Base-by-base conservation (phyloP, 2,329 filamentous ascomycete species). In the Diaporthe longicolla region DNA sequence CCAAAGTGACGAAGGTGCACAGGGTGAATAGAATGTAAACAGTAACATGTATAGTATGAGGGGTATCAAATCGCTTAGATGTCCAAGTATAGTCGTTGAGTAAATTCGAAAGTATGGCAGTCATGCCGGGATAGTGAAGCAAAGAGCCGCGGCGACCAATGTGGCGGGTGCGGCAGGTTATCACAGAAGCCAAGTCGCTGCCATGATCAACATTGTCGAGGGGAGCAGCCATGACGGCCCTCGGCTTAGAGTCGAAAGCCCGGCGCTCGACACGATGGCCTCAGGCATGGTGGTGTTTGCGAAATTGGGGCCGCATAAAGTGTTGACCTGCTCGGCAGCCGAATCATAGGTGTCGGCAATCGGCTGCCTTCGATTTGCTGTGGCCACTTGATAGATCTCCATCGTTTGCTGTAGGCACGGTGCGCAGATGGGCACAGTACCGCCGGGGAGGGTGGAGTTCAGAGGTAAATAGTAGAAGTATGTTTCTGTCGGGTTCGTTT, bases 391-490 rank as follows among this genome's bases (percentile, higher is more conserved):
- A 82, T 93, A 98, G 24, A 97, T 89, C 35, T 88, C 87, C 95
- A 98, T 97, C 6, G 94, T 96, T 75, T 94, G 87, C 79, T 92
- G 87, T 57, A 97, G 87, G 82, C 97, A 98, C 54, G 85, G 84
- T 78, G 90, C 92, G 85, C 97, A 99, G 0, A 89, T 90, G 0
- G 95, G 94, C n/a, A 87, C 86, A 35, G 92, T 90, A 29, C 89
- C 89, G 19, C 86, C 87, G 0, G 94, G 94, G 17, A 98, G 85
- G 0, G 87, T 83, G 54, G 92, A 88, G 74, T 97, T 97, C 72
- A 97, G 88, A 0, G 95, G 94, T 4, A 98, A 86, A 79, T 93
- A 96, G 84, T 98, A 99, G 48, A 97, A 88, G 80, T 95, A 96
- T 45, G 91, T 89, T 81, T 97, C 93, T 43, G 91, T 90, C 0